Evolutionary conservation across 2,329 filamentous ascomycete genomes (phyloP), one percentile per base, ranked within the genome.

Genomic region (Cordyceps cateniannulata): DNA sequence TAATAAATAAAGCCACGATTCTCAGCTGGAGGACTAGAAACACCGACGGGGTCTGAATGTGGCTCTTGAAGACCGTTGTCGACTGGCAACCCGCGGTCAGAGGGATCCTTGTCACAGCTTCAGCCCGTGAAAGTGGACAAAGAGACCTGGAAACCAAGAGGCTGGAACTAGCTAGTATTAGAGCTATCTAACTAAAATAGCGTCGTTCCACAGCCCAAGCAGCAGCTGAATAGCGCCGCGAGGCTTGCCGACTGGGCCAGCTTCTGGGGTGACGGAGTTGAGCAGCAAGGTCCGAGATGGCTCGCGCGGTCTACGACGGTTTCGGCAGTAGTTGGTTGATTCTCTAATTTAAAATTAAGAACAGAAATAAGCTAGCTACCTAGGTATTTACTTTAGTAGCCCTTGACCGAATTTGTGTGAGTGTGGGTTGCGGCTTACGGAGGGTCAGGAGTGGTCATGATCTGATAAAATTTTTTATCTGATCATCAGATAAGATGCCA

Each of bases 401-500:
- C 32, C 32, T 35, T 38, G n/a, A 6, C 3, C n/a, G 18, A 40
- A 4, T 22, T 18, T n/a, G 27, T 59, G 57, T 47, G 57, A 16
- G 48, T 53, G 57, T 38, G 35, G 48, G 48, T n/a, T 51, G 40
- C 52, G 57, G 57, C 49, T 52, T 59, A 12, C 57, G 24, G 38
- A 29, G 38, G 32, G 20, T 48, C 20, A 7, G 16, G 18, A 20
- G 35, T 51, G 56, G 57, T 32, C 38, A 20, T 47, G 53, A 63
- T 66, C 60, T 59, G 63, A 65, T 64, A 64, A 63, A 62, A 62
- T 4, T 60, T 52, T 52, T 59, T 65, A 66, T 66, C 63, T 62
- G 63, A 65, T 65, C 57, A 66, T 66, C 64, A 63, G 64, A 65
- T 65, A 62, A 65, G 65, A 65, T 65, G 60, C 38, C 50, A 14